Evolutionary conservation across 805 yeast genomes (phyloP).

Genomic region (Torulaspora quercuum): DNA sequence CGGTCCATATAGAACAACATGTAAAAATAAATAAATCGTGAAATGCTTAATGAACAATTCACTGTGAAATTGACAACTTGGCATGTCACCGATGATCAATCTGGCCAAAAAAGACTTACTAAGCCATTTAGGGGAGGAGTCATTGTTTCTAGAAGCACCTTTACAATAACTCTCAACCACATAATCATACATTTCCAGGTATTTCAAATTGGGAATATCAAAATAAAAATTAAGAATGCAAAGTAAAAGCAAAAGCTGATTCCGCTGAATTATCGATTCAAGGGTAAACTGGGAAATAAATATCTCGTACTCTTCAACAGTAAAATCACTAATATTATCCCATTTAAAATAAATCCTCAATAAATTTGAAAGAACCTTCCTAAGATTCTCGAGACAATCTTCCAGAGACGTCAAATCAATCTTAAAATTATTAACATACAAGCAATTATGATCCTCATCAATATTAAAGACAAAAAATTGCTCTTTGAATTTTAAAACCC

Average conservation of each 20-base stretch:
- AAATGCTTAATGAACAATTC: slow-evolving; percentile 22
- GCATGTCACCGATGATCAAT: slow-evolving; percentile 12
- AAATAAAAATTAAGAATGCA: slow-evolving; percentile 25
- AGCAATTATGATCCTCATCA: slow-evolving; percentile 10
- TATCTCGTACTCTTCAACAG: slow-evolving; percentile 8
- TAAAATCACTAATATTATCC: slow-evolving; percentile 11
- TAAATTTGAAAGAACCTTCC: slow-evolving; percentile 10
- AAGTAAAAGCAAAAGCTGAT: slow-evolving; percentile 19
- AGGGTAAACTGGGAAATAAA: slow-evolving; percentile 12
- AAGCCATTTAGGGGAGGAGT: not conserved
- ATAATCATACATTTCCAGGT: slow-evolving; percentile 15
- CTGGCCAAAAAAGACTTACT: slow-evolving; percentile 11
- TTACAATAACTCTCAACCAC: slow-evolving; percentile 17
- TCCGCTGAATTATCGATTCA: slow-evolving; percentile 13
- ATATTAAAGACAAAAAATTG: slow-evolving; percentile 13
- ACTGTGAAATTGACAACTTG: slow-evolving; percentile 17
- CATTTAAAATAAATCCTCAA: slow-evolving; percentile 16
- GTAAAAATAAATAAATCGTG: slow-evolving; percentile 19
- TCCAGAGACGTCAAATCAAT: slow-evolving; percentile 12
- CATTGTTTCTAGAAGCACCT: slow-evolving; percentile 13
- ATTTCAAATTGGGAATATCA: slow-evolving; percentile 24
- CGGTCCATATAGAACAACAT: slow-evolving; percentile 16
- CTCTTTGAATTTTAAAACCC: slow-evolving; percentile 14
- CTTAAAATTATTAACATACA: slow-evolving; percentile 20
- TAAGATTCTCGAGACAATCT: slow-evolving; percentile 13